These are phyloP conservation scores for Pistacia atlantica DNA, from an alignment of 345 rosid species.

Conservation along the genomic window DNA sequence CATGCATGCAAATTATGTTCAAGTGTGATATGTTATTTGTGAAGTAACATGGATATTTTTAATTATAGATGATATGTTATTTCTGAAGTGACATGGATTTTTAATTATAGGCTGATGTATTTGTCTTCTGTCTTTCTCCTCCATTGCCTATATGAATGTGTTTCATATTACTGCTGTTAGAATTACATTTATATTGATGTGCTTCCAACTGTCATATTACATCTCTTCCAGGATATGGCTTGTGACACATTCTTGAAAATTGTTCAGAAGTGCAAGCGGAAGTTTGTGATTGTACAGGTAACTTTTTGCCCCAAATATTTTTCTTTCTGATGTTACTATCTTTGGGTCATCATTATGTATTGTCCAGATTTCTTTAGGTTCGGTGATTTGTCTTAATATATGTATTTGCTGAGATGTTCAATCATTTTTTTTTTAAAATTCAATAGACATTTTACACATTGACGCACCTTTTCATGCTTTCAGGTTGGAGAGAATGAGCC, in stretches of 20 bases:
- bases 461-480: conserved; percentile 19
- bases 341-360: neutral
- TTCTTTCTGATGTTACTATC: neutral
- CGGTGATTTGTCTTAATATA: neutral
- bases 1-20: neutral
- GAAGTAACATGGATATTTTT: neutral
- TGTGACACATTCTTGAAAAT: conserved; percentile 99
- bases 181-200: neutral
- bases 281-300: conserved; percentile 94
- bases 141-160: neutral
- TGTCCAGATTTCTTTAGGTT: neutral
- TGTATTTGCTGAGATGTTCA: neutral
- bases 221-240: conserved; percentile 87
- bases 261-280: conserved; percentile 98
- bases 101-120: neutral
- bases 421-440: neutral
- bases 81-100: too few species aligned
- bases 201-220: neutral
- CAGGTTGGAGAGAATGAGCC: conserved; percentile 98
- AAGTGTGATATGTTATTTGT: neutral
- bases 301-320: neutral
- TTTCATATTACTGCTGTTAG: neutral
- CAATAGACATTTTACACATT: neutral
- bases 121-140: neutral
- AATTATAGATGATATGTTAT: neutral